Evolutionary conservation across 2,329 filamentous ascomycete genomes (phyloP).

Genomic region (Penicillium nordicum): DNA sequence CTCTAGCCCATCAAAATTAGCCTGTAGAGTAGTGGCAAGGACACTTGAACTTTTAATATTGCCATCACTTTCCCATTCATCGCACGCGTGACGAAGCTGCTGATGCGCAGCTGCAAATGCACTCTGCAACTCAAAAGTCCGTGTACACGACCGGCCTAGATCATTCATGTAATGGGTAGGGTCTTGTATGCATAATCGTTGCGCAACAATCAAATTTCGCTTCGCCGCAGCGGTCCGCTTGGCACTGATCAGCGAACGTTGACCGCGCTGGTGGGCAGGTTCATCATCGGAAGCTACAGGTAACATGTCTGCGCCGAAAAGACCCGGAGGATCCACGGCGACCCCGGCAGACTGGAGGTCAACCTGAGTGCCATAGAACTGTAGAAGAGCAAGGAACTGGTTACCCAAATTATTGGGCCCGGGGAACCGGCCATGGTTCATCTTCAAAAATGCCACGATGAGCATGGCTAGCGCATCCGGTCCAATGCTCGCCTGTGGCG

Average conservation of each 20-base stretch:
- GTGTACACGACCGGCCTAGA: slow-evolving; percentile 49
- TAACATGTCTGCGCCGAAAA: slow-evolving; percentile 36
- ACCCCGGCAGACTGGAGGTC: slow-evolving; percentile 49
- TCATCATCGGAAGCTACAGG: slow-evolving; percentile 7
- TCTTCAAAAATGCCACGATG: slow-evolving; percentile 53
- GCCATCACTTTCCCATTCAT: slow-evolving; percentile 22
- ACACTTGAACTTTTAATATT: slow-evolving; percentile 18
- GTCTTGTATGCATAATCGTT: slow-evolving; percentile 56
- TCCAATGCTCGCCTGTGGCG: slow-evolving; percentile 49
- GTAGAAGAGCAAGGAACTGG: slow-evolving; percentile 49
- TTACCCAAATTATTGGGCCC: slow-evolving; percentile 34
- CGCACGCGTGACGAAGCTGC: slow-evolving; percentile 23
- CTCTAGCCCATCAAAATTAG: slow-evolving; percentile 31
- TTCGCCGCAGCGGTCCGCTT: slow-evolving; percentile 33
- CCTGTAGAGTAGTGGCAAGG: slow-evolving; percentile 24
- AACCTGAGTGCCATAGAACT: slow-evolving; percentile 47
- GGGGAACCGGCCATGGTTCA: slow-evolving; percentile 35
- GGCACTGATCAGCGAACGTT: slow-evolving; percentile 38
- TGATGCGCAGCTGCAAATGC: slow-evolving; percentile 38
- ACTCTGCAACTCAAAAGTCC: slow-evolving; percentile 50
- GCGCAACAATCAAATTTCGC: slow-evolving; percentile 24
- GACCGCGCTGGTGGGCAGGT: slow-evolving; percentile 35
- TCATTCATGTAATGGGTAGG: slow-evolving; percentile 58
- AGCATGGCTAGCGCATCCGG: slow-evolving; percentile 58
- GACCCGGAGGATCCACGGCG: slow-evolving; percentile 46